These are phyloP conservation scores for Elsinoe necatrix DNA, from an alignment of 2,329 filamentous ascomycete species.

Conservation along the genomic window DNA sequence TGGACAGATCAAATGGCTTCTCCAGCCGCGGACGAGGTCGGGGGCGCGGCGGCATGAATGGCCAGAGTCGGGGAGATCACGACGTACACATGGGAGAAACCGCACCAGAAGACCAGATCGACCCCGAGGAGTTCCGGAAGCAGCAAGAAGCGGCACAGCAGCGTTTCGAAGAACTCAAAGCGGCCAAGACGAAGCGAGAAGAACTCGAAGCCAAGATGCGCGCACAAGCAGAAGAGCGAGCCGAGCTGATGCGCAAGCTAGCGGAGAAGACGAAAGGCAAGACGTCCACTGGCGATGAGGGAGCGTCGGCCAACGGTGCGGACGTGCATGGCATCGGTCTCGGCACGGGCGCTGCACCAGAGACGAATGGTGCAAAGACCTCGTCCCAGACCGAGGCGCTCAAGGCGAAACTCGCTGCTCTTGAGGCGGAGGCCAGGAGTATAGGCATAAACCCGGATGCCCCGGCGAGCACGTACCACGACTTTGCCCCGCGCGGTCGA, in stretches of 20 bases:
- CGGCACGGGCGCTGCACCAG: conserved; percentile 17
- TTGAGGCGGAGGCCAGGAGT: conserved; percentile 63
- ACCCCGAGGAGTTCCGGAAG: conserved; percentile 59
- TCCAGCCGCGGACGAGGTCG: conserved; percentile 12
- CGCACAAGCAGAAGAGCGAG: conserved; percentile 57
- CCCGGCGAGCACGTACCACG: conserved; percentile 24
- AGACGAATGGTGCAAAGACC: conserved; percentile 26
- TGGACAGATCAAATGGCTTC: conserved; percentile 19
- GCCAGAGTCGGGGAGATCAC: conserved; percentile 15
- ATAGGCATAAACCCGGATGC: conserved; percentile 58
- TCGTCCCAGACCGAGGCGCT: conserved; percentile 53
- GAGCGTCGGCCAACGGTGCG: not conserved
- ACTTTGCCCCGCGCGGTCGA: conserved; percentile 34
- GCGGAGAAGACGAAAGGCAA: conserved; percentile 28
- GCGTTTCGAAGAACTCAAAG: conserved; percentile 55
- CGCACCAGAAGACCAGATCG: conserved; percentile 43
- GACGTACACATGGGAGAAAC: conserved; percentile 24
- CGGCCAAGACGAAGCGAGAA: conserved; percentile 53
- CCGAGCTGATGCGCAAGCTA: conserved; percentile 53
- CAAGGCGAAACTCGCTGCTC: conserved; percentile 61
- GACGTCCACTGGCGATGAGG: conserved; percentile 23
- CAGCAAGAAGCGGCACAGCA: conserved; percentile 67
- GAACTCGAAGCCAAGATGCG: conserved; percentile 58
- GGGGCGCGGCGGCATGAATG: conserved; percentile 13
- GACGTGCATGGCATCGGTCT: conserved; percentile 13